These are phyloP conservation scores for Phaeosphaeriaceae sp. DNA, from an alignment of 2,329 filamentous ascomycete species.

Conservation along the genomic window DNA sequence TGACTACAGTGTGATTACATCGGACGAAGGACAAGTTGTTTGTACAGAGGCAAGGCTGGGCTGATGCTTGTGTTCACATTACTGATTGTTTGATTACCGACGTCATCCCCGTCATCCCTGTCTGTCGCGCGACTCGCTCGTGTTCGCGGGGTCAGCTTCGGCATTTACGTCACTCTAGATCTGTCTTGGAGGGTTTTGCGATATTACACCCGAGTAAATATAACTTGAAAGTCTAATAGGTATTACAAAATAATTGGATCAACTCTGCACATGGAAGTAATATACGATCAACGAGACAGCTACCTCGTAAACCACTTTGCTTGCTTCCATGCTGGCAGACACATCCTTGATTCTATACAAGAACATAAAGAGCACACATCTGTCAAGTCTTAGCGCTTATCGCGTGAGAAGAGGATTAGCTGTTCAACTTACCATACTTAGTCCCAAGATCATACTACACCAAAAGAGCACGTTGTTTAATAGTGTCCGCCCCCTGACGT, in stretches of 20 bases:
- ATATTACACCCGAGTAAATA: conserved; percentile 1
- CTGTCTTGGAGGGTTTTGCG: conserved; percentile 10
- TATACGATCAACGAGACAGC: conserved; percentile 16
- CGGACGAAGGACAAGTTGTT: not conserved
- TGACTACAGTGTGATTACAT: not conserved
- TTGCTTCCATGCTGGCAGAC: not conserved
- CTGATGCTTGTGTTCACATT: not conserved
- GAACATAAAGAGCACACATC: conserved; percentile 51
- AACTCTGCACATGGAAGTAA: not conserved
- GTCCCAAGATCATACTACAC: conserved; percentile 86
- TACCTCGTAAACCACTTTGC: conserved; percentile 21
- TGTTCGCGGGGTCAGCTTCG: conserved; percentile 19
- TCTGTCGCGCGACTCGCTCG: not conserved
- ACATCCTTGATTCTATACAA: conserved; percentile 30
- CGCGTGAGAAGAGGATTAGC: not conserved
- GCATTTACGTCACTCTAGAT: conserved; percentile 12
- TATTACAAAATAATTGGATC: not conserved
- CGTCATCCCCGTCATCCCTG: conserved; percentile 18
- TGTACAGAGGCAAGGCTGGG: not conserved
- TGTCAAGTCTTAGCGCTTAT: conserved; percentile 19
- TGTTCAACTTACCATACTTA: conserved; percentile 72
- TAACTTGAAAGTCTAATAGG: not conserved
- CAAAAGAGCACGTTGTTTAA: conserved; percentile 82
- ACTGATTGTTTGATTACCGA: conserved; percentile 14
- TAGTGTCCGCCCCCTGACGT: conserved; percentile 74